Evolutionary conservation across 2,329 filamentous ascomycete genomes (phyloP), one percentile per base, ranked within the genome.

Genomic region (Neonectria neomacrospora): DNA sequence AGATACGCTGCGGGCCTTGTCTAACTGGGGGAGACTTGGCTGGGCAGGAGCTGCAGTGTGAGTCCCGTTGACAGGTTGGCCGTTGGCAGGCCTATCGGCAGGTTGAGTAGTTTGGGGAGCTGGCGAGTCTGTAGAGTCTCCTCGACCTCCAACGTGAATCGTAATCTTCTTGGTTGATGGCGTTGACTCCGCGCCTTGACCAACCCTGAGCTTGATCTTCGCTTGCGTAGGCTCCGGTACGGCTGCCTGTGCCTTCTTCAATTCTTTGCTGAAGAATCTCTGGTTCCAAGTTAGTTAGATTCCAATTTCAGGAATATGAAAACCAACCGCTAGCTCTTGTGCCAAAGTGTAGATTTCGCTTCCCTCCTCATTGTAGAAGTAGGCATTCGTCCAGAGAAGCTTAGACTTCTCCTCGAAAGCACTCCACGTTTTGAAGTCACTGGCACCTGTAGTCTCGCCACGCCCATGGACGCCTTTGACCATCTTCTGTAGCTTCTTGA

Each of bases 341-440:
- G 93, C 93, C 64, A 96, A 82, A 22, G 87, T 83, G 67, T 90
- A 93, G 54, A 97, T 94, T 16, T 93, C 91, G 73, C 94, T 97
- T 4, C 91, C 92, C 74, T 97, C 94, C 77, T 97, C 93, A 70
- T 97, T 97, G 82, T 95, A 97, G 63, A 90, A 90, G 73, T 89
- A 91, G 0, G 94, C 93, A 77, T 97, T 97, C 52, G 85, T 86
- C 94, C 94, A 97, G 45, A 97, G 89, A 55, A 92, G 85, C 71
- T 89, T 91, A 12, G 92, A 85, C 73, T 92, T 91, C 57, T 94
- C 89, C 75, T 93, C 93, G 68, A 97, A 93, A 1, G 89, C 85
- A 60, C 89, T 85, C 94, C 94, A 97, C 54, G 83, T 91, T 76
- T 93, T 94, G 78, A 94, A 93, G 51, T 93, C 89, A 52, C 83